Conservation (phyloP, 2,329 filamentous ascomycete genomes). For the Ophiostoma ips region DNA sequence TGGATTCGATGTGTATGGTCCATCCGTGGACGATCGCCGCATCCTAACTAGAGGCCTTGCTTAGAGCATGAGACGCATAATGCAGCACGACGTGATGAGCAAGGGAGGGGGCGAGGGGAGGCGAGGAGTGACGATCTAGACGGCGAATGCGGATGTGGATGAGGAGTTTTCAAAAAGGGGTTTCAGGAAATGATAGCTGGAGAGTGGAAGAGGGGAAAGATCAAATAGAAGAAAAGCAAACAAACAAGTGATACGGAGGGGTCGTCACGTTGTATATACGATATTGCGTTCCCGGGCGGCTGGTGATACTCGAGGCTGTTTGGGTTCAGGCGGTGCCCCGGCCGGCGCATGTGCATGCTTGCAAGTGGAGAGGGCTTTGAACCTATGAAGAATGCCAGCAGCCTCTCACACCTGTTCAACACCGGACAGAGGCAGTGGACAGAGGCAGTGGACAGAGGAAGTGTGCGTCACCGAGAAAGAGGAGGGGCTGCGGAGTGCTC, state of each 20-base stretch:
- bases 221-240: background rate
- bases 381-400: too few species aligned
- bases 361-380: too few species aligned
- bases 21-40: constrained; percentile 6
- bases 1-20: constrained; percentile 2
- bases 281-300: constrained; percentile 9
- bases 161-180: background rate
- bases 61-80: constrained; percentile 10
- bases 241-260: background rate
- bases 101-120: too few species aligned
- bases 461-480: too few species aligned
- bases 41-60: constrained; percentile 2
- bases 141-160: background rate
- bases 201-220: background rate
- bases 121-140: too few species aligned
- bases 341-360: too few species aligned
- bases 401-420: too few species aligned
- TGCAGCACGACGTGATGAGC: constrained; percentile 7
- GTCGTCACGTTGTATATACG: constrained; percentile 4
- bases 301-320: constrained; percentile 13
- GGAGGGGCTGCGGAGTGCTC: too few species aligned
- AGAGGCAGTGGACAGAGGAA: too few species aligned
- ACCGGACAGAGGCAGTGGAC: too few species aligned
- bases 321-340: constrained; percentile 2
- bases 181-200: background rate